phyloP scores from a whole-genome alignment of 73 alveolate species.

The Blepharisma stoltei region DNA sequence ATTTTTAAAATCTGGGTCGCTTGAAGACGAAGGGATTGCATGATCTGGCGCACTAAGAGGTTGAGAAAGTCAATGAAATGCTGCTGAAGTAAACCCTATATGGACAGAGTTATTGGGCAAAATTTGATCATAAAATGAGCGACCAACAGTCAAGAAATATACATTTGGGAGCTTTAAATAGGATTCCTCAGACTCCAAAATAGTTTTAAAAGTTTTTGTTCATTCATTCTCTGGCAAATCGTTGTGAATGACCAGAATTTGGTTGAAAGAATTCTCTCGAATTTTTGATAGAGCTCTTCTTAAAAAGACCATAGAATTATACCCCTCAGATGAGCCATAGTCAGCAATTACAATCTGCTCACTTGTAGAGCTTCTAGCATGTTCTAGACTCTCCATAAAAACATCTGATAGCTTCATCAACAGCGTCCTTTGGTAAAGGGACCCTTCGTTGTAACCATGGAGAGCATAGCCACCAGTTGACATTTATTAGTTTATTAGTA shows the following conservation, averaged over 20 bases:
- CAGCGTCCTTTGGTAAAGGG: too few relatives aligned
- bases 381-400: background rate
- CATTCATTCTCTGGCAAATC: constrained; percentile 15
- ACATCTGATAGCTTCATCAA: too few relatives aligned
- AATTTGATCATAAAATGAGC: constrained; percentile 4
- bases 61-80: too few relatives aligned
- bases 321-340: constrained; percentile 19
- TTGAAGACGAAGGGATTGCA: too few relatives aligned
- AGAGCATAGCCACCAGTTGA: too few relatives aligned
- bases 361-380: background rate
- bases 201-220: background rate
- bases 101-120: constrained; percentile 1
- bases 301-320: constrained; percentile 16
- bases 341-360: background rate
- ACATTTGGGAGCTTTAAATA: background rate
- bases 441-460: too few relatives aligned
- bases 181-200: background rate
- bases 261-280: too few relatives aligned
- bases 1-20: too few relatives aligned
- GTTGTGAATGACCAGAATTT: background rate
- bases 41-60: too few relatives aligned
- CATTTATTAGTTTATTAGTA: too few relatives aligned
- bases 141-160: constrained; percentile 8
- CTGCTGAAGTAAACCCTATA: background rate
- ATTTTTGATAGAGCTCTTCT: background rate